Evolutionary conservation across 2,329 filamentous ascomycete species (phyloP), one percentile per base, ranked within the genome.

Genomic region (Xylariaceae sp.): DNA sequence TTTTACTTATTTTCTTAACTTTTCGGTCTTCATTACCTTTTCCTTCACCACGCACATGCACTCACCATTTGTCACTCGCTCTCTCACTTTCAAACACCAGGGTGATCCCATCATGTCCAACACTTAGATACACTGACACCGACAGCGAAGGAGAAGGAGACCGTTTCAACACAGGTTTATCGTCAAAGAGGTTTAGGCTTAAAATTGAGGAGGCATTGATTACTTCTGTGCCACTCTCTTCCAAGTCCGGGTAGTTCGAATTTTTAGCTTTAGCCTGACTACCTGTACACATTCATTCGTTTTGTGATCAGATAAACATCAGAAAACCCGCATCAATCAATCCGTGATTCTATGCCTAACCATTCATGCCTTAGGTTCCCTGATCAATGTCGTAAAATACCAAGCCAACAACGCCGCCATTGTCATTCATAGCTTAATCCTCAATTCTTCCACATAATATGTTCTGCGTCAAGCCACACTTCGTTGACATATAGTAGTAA

Each of bases 371-470:
- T 37, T 6, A 5, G 26, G 39, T 45, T 37, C 23, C 46, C 29
- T 54, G 56, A 39, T 56, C 33, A 41, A 34, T 56, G 37, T 37
- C 53, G 46, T 49, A 49, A 55, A 55, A 50, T 55, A 43, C 50
- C 46, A 12, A 41, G 47, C 46, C 46, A 62, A n/a, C n/a, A n/a
- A 55, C 41, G 49, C 45, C 56, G 19, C 33, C 50, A 16, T 41
- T 37, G 24, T 40, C 11, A 55, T 47, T 62, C 57, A 47, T 67
- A 63, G 63, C 56, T 62, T 66, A 58, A 64, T 61, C 61, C 52
- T 53, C 53, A 61, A 31, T 62, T 52, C 63, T 29, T 63, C 53
- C 44, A 56, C 50, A 29, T 39, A 21, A 16, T 19, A n/a, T 39
- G 12, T 6, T 24, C 24, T 29, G 9, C n/a, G n/a, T n/a, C n/a